These are phyloP conservation scores for Castanopsis chinensis DNA, from an alignment of 306 rosid species.

Conservation along the genomic window DNA sequence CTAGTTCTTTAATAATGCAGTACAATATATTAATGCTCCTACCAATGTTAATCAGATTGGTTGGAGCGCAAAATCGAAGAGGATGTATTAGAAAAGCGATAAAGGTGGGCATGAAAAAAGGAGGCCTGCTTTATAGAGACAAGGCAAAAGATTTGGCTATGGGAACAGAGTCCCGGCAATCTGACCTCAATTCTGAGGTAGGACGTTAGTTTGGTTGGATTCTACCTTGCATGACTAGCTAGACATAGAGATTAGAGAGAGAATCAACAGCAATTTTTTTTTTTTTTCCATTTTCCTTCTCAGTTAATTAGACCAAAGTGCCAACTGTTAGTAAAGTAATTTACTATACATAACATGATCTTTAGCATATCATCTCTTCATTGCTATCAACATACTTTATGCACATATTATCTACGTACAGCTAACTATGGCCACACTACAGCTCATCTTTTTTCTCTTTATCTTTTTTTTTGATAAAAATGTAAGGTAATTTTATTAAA, in stretches of 20 bases:
- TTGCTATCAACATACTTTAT: no score
- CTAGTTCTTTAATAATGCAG: constrained; percentile 9
- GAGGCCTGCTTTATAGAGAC: constrained; percentile 52
- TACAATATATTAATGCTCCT: constrained; percentile 16
- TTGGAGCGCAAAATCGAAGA: constrained; percentile 26
- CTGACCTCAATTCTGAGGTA: constrained; percentile 60
- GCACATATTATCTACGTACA: no score
- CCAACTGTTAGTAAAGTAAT: neutral
- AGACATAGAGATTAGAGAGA: neutral
- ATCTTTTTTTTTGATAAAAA: no score
- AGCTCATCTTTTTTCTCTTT: no score
- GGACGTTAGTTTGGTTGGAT: constrained; percentile 60
- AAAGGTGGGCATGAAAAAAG: constrained; percentile 68
- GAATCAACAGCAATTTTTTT: neutral
- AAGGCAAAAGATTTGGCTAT: constrained; percentile 46
- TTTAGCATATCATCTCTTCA: no score
- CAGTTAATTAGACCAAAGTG: neutral
- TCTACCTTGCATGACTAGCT: constrained; percentile 18
- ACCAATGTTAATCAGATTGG: constrained; percentile 28
- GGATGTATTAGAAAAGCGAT: constrained; percentile 46
- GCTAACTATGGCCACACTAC: no score
- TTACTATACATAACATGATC: no score
- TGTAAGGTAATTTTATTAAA: no score
- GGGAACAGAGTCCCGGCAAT: constrained; percentile 82
- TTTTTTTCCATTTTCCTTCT: neutral